These are phyloP conservation scores for Metschnikowia borealis DNA, from an alignment of 805 yeast species.

Conservation along the genomic window DNA sequence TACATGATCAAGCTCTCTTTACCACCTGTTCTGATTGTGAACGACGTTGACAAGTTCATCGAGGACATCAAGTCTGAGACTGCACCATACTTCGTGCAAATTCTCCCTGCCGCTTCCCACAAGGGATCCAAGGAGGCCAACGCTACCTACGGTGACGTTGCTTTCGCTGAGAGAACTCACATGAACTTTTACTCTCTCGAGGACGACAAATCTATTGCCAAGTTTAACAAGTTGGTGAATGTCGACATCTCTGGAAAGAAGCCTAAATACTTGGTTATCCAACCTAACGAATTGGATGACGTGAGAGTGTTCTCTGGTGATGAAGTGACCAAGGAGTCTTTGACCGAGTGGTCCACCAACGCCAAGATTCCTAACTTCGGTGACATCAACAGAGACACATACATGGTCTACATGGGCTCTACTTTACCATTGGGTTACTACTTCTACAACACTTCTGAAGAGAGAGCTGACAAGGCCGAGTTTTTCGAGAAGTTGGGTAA, in stretches of 20 bases:
- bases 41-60: conserved; percentile 47
- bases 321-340: conserved; percentile 23
- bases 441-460: conserved; percentile 69
- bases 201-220: conserved; percentile 36
- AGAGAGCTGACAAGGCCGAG: conserved; percentile 53
- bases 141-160: conserved; percentile 58
- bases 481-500: conserved; percentile 63
- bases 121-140: conserved; percentile 29
- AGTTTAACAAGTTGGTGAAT: conserved; percentile 32
- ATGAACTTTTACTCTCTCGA: conserved; percentile 56
- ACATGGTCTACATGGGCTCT: conserved; percentile 66
- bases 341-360: conserved; percentile 47
- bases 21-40: conserved; percentile 57
- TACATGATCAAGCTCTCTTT: conserved; percentile 78
- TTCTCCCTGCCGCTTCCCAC: conserved; percentile 30
- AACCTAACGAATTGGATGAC: conserved; percentile 39
- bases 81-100: conserved; percentile 58
- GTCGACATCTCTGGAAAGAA: conserved; percentile 23
- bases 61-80: conserved; percentile 44
- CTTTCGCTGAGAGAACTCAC: conserved; percentile 60
- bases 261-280: conserved; percentile 44
- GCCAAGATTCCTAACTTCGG: conserved; percentile 83
- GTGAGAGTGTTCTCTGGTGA: conserved; percentile 46
- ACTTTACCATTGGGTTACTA: conserved; percentile 81
- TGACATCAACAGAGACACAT: conserved; percentile 79